Evolutionary conservation across 2,329 filamentous ascomycete genomes (phyloP).

Genomic region (Calonectria pseudoturangicola): DNA sequence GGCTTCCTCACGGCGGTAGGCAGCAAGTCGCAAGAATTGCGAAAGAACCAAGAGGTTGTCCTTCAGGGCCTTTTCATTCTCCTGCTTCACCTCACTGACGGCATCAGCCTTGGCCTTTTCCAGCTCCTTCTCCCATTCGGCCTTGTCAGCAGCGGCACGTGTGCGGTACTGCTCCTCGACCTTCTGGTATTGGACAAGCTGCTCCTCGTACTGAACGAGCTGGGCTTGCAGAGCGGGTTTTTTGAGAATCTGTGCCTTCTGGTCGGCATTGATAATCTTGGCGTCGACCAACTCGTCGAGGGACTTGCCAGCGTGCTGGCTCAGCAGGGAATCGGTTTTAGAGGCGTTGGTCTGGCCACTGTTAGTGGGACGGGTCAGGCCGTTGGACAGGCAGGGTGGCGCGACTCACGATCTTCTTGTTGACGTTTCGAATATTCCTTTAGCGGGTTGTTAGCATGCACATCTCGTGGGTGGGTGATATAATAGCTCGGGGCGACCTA

Average conservation of each 20-base stretch:
- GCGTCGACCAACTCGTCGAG: slow-evolving; percentile 83
- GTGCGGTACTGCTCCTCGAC: slow-evolving; percentile 82
- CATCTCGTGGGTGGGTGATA: not conserved
- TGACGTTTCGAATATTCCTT: slow-evolving; percentile 92
- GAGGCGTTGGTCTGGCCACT: slow-evolving; percentile 77
- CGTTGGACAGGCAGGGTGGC: slow-evolving; percentile 37
- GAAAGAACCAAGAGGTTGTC: slow-evolving; percentile 82
- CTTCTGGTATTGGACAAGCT: slow-evolving; percentile 84
- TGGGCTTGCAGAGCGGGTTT: slow-evolving; percentile 83
- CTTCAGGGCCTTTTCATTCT: slow-evolving; percentile 72
- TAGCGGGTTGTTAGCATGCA: slow-evolving; percentile 44
- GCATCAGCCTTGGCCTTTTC: slow-evolving; percentile 74
- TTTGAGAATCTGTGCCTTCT: slow-evolving; percentile 85
- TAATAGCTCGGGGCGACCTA: slow-evolving; percentile 65
- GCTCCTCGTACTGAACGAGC: slow-evolving; percentile 82
- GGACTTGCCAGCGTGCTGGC: slow-evolving; percentile 80
- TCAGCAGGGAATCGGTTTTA: slow-evolving; percentile 82
- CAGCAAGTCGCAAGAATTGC: slow-evolving; percentile 87
- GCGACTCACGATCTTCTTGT: slow-evolving; percentile 91
- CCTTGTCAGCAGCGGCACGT: slow-evolving; percentile 74
- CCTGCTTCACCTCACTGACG: slow-evolving; percentile 71
- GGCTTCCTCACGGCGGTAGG: slow-evolving; percentile 83
- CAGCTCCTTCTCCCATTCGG: slow-evolving; percentile 75
- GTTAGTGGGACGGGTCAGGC: slow-evolving; percentile 46
- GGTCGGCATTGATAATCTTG: slow-evolving; percentile 87